phyloP scores from a whole-genome alignment of 148 eudicot species.

The Rhododendron ferrugineum region DNA sequence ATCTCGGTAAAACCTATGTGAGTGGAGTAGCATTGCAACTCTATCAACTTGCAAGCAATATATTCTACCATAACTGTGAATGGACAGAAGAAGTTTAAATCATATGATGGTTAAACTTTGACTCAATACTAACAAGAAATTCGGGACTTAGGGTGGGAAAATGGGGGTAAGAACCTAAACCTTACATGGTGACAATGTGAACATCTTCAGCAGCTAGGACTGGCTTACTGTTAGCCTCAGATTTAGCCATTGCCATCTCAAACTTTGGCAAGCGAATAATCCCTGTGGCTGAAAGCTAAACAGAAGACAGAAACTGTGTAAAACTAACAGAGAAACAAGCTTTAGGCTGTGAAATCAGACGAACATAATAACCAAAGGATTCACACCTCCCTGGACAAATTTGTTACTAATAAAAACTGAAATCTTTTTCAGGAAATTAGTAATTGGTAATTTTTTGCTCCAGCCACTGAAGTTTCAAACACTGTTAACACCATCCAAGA shows the following conservation, averaged over 20 bases:
- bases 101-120: conserved; percentile 3
- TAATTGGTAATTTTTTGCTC: not conserved
- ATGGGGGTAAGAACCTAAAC: conserved; percentile 12
- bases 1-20: conserved; percentile 91
- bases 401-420: not conserved
- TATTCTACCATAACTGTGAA: conserved; percentile 90
- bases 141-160: not conserved
- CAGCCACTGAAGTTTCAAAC: not conserved
- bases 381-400: not conserved
- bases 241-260: conserved; percentile 86
- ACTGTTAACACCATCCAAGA: not conserved
- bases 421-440: not conserved
- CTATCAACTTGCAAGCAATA: conserved; percentile 97
- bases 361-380: not conserved
- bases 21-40: conserved; percentile 89
- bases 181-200: conserved; percentile 82
- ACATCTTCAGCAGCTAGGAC: conserved; percentile 81
- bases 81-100: conserved; percentile 8
- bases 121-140: not conserved
- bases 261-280: conserved; percentile 84
- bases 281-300: conserved; percentile 87
- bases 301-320: conserved; percentile 14
- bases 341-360: not conserved
- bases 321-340: conserved; percentile 14
- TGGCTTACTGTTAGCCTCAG: conserved; percentile 77